Evolutionary conservation across 768 basidiomycete genomes (phyloP), one percentile per base, ranked within the genome.

Genomic region (Suillus luteus): DNA sequence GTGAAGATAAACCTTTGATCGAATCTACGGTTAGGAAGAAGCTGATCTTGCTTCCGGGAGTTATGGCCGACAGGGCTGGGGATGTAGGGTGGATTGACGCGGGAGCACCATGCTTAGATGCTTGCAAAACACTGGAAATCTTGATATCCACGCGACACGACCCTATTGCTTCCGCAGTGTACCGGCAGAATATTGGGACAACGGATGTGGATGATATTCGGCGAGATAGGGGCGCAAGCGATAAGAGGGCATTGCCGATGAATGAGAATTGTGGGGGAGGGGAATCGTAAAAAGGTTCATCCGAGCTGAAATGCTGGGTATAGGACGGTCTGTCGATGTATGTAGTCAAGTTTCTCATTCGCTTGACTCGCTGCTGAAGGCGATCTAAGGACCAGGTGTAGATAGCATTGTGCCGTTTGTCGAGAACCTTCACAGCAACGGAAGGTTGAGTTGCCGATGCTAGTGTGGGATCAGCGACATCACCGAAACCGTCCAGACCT

Each of bases 101-200:
- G 51, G 82, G 76, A 1, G 92, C 93, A 43, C 80, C 75, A 72
- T 88, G 82, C 76, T 85, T 86, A 8, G 86, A 75, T 2, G 89
- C 81, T 55, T 72, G 72, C 33, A 86, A 79, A 44, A 92, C 85
- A 66, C 87, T 93, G 67, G 91, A 83, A 51, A 94, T 84, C 77
- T 88, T 92, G 76, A 97, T 83, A 67, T 90, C 88, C 61, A 97
- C 82, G 27, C 94, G 87, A 78, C 96, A 98, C 33, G 93, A 94
- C 1, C 96, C 97, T 67, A 98, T 95, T 1, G 96, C 96, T 73
- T 98, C 96, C 55, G 93, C 85, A 1, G 95, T 97, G 71, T 96
- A 96, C 38, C 92, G 87, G 72, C 94, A 96, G 74, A 94, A 93
- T 71, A 99, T 95, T 1, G 95, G 95, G 17, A 92, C 86, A 0